Evolutionary conservation across 495 filamentous ascomycete genomes (phyloP).

Genomic region (Xylaria bambusicola): DNA sequence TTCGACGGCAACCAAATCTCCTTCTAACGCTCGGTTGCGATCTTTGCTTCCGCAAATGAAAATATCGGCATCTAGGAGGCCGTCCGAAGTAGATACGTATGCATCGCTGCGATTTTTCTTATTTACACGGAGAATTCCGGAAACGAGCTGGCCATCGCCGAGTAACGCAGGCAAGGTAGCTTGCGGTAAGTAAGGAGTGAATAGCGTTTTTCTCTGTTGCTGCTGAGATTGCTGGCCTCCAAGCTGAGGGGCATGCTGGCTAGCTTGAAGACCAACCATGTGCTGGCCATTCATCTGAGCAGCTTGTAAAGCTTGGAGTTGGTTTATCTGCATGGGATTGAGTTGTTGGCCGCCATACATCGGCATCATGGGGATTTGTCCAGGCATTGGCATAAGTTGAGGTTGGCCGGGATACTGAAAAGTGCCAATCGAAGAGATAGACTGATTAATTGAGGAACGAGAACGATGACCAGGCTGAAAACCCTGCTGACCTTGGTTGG

Average conservation of each 20-base stretch:
- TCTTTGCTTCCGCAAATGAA: conserved; percentile 99
- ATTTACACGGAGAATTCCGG: conserved; percentile 95
- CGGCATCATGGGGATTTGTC: conserved; percentile 74
- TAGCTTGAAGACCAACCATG: conserved; percentile 65
- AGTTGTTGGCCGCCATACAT: conserved; percentile 84
- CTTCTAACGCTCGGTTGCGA: conserved; percentile 92
- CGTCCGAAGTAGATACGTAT: conserved; percentile 90
- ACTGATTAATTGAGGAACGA: conserved; percentile 82
- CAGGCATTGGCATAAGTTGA: conserved; percentile 83
- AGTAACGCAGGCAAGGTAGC: conserved; percentile 90
- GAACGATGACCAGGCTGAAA: conserved; percentile 94
- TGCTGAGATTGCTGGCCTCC: conserved; percentile 67
- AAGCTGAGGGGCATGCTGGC: conserved; percentile 74
- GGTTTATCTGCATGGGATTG: conserved; percentile 84
- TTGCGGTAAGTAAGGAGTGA: conserved; percentile 96
- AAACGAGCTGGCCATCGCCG: conserved; percentile 89
- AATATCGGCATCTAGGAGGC: conserved; percentile 89
- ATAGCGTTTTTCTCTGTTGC: conserved; percentile 95
- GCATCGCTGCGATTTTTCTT: conserved; percentile 99
- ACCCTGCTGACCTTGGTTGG: conserved; percentile 65
- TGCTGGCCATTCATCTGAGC: conserved; percentile 81
- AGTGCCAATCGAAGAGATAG: conserved; percentile 77
- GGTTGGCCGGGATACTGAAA: conserved; percentile 94
- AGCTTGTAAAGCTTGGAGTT: conserved; percentile 88
- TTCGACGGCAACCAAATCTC: conserved; percentile 93